Evolutionary conservation across 1,284 basidiomycete species (phyloP), one percentile per base, ranked within the genome.

Genomic region (Pascua guehoae): DNA sequence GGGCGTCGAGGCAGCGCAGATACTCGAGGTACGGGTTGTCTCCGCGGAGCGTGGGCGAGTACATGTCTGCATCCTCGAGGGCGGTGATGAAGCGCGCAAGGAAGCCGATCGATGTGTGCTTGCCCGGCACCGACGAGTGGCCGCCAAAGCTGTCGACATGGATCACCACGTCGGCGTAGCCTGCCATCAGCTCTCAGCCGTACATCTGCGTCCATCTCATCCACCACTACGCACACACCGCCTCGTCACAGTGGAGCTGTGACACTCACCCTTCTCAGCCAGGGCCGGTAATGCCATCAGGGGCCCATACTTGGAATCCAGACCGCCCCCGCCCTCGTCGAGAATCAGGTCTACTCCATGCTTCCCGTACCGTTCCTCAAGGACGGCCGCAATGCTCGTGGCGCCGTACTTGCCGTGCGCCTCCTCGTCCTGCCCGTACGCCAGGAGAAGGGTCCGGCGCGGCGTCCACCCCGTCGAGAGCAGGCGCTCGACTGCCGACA

Each of bases 101-200:
- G 56, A 79, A 66, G 8, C 79, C 80, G 50, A 81, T 80, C 12
- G 74, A 73, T 2, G 78, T 80, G 64, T 80, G 80, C 11, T 61
- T 59, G 0, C 76, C 77, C 0, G 80, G 79, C 2, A 76, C 69
- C 5, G 75, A 78, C 15, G 78, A 79, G 64, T 81, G 80, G 8
- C 75, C 75, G 24, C 76, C 76, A 41, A 65, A 60, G 14, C 73
- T 75, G 9, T 68, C 70, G 7, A 79, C 70, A 1, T 71, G 64
- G 37, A 78, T 69, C 64, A 57, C 52, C 48, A 76, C 65, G 55
- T 73, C 74, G 48, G 73, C 51, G 46, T 74, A 73, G 9, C 79
- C 79, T 66, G 71, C 57, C 4, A 58, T 62, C 10, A 67, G 48
- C 41, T 64, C 54, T 40, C 63, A 44, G 47, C 63, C 60, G 47